These are phyloP conservation scores for Solanum chiquidenum DNA, from an alignment of 257 asterid species.

Conservation along the genomic window DNA sequence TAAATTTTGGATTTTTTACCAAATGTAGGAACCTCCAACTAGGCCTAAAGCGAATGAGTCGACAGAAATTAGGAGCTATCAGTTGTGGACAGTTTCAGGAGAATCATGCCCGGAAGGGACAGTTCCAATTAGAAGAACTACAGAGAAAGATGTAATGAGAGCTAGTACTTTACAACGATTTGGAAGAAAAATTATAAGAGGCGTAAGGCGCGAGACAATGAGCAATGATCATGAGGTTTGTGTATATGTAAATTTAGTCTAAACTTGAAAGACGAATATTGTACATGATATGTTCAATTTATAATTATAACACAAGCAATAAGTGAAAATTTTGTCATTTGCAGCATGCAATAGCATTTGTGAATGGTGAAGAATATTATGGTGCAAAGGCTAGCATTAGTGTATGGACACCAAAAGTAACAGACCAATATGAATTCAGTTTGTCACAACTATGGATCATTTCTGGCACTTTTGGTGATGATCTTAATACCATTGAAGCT, in stretches of 20 bases:
- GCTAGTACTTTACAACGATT: conserved; percentile 54
- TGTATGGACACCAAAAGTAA: conserved; percentile 5
- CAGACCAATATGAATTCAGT: conserved; percentile 5
- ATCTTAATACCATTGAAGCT: conserved; percentile 3
- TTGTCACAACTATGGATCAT: conserved; percentile 3
- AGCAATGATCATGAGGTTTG: conserved; percentile 87
- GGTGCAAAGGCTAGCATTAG: neutral
- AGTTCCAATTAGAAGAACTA: conserved; percentile 69
- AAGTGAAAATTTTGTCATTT: neutral
- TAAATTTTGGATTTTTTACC: neutral
- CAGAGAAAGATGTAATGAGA: conserved; percentile 59
- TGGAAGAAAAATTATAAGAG: conserved; percentile 52
- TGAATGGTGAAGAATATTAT: neutral
- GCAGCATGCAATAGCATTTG: conserved; percentile 5
- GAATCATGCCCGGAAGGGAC: conserved; percentile 74
- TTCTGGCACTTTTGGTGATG: conserved; percentile 1
- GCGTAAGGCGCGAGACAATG: conserved; percentile 59
- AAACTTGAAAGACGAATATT: neutral
- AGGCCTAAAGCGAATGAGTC: conserved; percentile 51
- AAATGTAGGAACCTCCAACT: conserved; percentile 59
- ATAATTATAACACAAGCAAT: neutral
- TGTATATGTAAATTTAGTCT: neutral
- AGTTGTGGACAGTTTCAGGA: conserved; percentile 56
- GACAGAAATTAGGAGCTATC: conserved; percentile 13
- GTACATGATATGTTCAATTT: neutral